Evolutionary conservation across 2,329 filamentous ascomycete species (phyloP), one percentile per base, ranked within the genome.

Genomic region (Amesomyces nigricolor): DNA sequence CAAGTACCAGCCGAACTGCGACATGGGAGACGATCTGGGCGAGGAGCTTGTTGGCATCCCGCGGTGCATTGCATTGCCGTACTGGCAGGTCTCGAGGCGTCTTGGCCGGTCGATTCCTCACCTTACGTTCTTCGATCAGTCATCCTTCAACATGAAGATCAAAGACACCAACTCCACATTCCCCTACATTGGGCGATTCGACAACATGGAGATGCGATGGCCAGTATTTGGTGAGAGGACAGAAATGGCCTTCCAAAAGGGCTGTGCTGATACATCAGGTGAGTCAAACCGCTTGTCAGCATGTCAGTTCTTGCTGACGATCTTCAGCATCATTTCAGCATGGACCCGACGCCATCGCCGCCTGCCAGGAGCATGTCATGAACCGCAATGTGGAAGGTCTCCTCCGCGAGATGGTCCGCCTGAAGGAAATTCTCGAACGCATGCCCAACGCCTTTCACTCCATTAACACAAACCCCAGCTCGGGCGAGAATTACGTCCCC

Each of bases 361-460:
- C 73, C 2, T 80, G 76, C 39, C 78, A 80, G 63, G 78, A 80
- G 55, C 71, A 76, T 42, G 77, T 80, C 47, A 79, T 80, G 77
- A 78, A 74, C 58, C 68, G 70, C 26, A 75, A 80, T 47, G 64
- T 74, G n/a, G 77, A 80, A 54, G 73, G 72, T 1, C 72, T 80
- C 0, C 67, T 80, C 4, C 71, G 72, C 3, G 75, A 78, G 51
- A 72, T 80, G 70, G 71, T 80, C 46, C 69, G 73, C 3, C 68
- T 80, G 0, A 80, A 80, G 56, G 76, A 79, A 54, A 77, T 80
- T 2, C 70, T 80, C 4, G 77, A 80, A 56, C 70, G 74, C 40
- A 77, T 80, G 71, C 75, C 77, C 1, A 77, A 77, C 47, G 77
- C 77, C 10, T 79, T 81, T 51, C 78, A 80, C 61, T 74, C 76